Conservation (phyloP, 2,329 filamentous ascomycete genomes). For the Escovopsis sp. region DNA sequence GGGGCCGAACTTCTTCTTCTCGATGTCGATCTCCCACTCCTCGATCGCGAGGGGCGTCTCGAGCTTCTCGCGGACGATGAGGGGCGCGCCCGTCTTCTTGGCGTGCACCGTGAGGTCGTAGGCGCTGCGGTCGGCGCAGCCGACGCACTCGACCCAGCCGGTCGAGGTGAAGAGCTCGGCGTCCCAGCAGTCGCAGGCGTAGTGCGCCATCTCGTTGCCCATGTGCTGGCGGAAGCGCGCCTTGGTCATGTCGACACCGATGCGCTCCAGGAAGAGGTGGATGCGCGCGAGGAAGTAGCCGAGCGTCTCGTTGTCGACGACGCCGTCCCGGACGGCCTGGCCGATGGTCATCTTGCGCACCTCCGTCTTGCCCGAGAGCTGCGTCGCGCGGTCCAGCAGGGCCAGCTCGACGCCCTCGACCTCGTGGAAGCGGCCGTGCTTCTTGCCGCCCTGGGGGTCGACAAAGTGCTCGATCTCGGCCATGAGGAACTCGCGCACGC, state of each 20-base stretch:
- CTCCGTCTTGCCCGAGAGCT: constrained; percentile 72
- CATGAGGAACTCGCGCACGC: constrained; percentile 96
- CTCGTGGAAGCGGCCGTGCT: constrained; percentile 75
- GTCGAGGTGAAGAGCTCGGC: constrained; percentile 82
- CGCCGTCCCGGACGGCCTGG: constrained; percentile 64
- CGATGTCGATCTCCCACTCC: constrained; percentile 75
- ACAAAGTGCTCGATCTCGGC: constrained; percentile 98
- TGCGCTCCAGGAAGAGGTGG: constrained; percentile 73
- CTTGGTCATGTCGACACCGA: constrained; percentile 78
- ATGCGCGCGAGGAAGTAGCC: constrained; percentile 96
- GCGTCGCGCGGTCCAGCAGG: constrained; percentile 71
- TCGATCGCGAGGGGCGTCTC: constrained; percentile 66
- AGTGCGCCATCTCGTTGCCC: constrained; percentile 66
- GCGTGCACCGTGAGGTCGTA: constrained; percentile 88
- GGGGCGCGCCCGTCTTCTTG: constrained; percentile 77
- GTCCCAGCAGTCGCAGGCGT: constrained; percentile 96
- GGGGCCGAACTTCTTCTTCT: constrained; percentile 94
- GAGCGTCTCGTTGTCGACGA: constrained; percentile 94
- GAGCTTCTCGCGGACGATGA: constrained; percentile 72
- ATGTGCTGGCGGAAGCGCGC: constrained; percentile 96
- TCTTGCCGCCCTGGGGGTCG: constrained; percentile 88
- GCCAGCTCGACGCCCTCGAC: constrained; percentile 72
- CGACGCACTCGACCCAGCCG: constrained; percentile 97
- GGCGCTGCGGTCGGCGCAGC: constrained; percentile 87
- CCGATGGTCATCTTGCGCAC: constrained; percentile 64